Percentiles rank a stretch among this genome's conserved stretches.
phyloP scores from a whole-genome alignment of 176 grass and related monocot genomes.

The Tillandsia leiboldiana region DNA sequence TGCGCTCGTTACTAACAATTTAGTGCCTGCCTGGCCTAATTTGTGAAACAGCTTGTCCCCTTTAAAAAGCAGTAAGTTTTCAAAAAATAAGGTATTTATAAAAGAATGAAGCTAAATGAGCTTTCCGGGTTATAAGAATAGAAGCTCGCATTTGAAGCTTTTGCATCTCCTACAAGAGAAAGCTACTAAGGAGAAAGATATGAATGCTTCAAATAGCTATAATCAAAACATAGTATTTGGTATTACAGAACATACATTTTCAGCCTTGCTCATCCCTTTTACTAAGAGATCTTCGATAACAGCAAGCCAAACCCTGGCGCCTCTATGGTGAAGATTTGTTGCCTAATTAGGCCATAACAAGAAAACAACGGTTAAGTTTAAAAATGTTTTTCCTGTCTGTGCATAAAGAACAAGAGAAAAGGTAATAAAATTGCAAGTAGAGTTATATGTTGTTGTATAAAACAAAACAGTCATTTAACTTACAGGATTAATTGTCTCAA shows the following conservation, averaged over 20 bases:
- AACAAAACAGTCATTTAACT: background rate
- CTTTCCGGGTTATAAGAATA: no score
- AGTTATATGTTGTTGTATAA: background rate
- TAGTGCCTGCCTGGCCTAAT: no score
- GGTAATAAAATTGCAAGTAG: background rate
- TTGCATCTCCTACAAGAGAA: no score
- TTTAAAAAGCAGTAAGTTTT: no score
- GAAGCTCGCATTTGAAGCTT: no score
- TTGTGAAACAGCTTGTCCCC: no score
- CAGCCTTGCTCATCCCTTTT: slow-evolving; percentile 75
- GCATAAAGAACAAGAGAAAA: background rate
- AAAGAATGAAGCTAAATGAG: no score
- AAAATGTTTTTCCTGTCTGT: background rate
- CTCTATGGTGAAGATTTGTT: slow-evolving; percentile 65
- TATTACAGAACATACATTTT: slow-evolving; percentile 47
- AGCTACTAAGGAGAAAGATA: no score
- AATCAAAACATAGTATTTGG: background rate
- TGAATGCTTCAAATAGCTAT: no score
- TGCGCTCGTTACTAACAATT: no score
- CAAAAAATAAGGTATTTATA: no score
- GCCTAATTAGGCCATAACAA: slow-evolving; percentile 30
- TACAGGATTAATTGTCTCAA: slow-evolving; percentile 57
- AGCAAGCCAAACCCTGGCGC: slow-evolving; percentile 54
- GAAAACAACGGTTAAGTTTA: background rate
- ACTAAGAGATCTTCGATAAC: slow-evolving; percentile 69